phyloP scores from a whole-genome alignment of 2,329 filamentous ascomycete species.

The Lasiodiplodia sp. region DNA sequence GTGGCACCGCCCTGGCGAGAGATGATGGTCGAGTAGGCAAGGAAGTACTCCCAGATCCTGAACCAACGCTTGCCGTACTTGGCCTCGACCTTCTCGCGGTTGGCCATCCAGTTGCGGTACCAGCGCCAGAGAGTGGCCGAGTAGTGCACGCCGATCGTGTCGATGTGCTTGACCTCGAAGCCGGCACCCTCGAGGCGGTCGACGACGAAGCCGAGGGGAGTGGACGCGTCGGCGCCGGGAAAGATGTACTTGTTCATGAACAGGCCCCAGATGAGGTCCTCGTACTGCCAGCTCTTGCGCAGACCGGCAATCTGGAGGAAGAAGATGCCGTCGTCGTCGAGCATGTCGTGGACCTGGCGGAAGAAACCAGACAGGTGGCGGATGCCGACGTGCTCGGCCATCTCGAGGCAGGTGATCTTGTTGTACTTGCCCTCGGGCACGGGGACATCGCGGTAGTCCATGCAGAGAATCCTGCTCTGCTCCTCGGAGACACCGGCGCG shows the following conservation, averaged over 20 bases:
- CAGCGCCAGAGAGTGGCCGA: conserved; percentile 96
- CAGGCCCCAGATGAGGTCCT: conserved; percentile 96
- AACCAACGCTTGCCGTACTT: conserved; percentile 98
- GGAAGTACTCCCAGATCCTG: conserved; percentile 93
- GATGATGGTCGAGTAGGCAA: conserved; percentile 83
- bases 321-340: conserved; percentile 94
- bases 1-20: conserved; percentile 84
- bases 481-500: conserved; percentile 81
- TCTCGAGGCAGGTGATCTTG: conserved; percentile 97
- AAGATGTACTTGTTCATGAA: conserved; percentile 99
- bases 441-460: conserved; percentile 96
- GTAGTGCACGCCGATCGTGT: conserved; percentile 97
- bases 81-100: conserved; percentile 87
- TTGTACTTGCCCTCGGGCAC: conserved; percentile 80
- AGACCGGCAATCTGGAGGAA: conserved; percentile 96
- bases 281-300: conserved; percentile 95
- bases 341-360: conserved; percentile 89
- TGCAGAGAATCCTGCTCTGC: conserved; percentile 91
- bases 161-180: conserved; percentile 89
- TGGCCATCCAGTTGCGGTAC: conserved; percentile 98
- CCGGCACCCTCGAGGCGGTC: conserved; percentile 84
- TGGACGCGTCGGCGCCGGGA: conserved; percentile 94
- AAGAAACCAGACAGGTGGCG: conserved; percentile 84
- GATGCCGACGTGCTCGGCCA: conserved; percentile 98
- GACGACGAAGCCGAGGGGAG: conserved; percentile 86